Base-by-base conservation (phyloP, 2,329 filamentous ascomycete species). In the Penicillium concentricum region DNA sequence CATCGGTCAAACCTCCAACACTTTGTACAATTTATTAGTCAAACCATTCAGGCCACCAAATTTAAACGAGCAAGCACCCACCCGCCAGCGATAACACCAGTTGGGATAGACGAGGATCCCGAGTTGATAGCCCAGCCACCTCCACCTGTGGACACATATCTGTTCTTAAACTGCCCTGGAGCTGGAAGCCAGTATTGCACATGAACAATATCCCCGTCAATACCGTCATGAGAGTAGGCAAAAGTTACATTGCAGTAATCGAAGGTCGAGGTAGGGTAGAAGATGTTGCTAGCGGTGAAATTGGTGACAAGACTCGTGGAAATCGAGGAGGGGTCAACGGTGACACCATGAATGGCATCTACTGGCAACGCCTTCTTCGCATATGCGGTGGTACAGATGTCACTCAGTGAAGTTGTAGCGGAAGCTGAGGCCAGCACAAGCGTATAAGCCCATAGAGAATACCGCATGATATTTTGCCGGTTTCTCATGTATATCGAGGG, bases 1-100 rank as follows among this genome's bases (percentile, higher is more conserved):
- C 81, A 56, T 82, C 78, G 0, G 81, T 83, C 26, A 74, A 67
- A 26, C 80, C 80, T 7, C 76, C 73, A 2, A 76, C 79, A 39
- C 78, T 79, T 41, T 24, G 16, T 20, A 9, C 3, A 24, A 22
- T 41, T 5, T 3, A 8, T 46, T 15, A 41, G 38, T 5, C n/a
- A 37, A 10, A 22, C 5, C 9, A 41, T 41, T 9, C 5, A 24
- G 4, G 16, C 18, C 22, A 7, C 18, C 5, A 41, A 15, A 13
- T 1, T 1, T 3, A 20, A 8, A 8, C 6, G 43, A 30, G 16
- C 8, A 20, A 34, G 22, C 15, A 34, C 43, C 16, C 18, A 46
- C 26, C n/a, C 47, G 13, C 47, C 47, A 38, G 22, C 37, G 3
- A 41, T 50, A 20, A 81, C 67, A 37, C 79, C 79, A 1, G 71